Evolutionary conservation across 441 rosid genomes (phyloP), one percentile per base, ranked within the genome.

Genomic region (Populus hybrid): DNA sequence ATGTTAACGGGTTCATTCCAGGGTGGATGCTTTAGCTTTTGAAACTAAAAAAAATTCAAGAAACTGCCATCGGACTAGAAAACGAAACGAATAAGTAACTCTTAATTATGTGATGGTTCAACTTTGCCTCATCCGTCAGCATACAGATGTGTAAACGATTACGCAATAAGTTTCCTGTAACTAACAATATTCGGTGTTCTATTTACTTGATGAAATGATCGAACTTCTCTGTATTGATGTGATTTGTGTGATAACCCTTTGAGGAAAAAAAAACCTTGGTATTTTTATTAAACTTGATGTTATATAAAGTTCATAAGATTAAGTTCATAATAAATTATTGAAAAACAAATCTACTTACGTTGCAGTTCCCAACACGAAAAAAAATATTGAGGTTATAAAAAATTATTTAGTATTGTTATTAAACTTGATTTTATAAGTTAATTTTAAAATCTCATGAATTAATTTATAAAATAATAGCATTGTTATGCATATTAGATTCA

Each of bases 21-120:
- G 92, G 90, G 11, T 92, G 95, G 97, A 89, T 89, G 95, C 81
- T 84, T 77, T 90, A 86, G 86, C 69, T 72, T n/a, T 42, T 30
- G 21, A 67, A 78, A 18, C 26, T 23, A 8, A 0, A 9, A 34
- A 34, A 66, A 4, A 50, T 23, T 36, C 16, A 72, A 23, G 67
- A 67, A 71, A 20, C 11, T 9, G 12, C 3, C 20, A 18, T 54
- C 14, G 78, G 64, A 59, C 35, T 24, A 50, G 36, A 32, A 73
- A 73, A 7, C 36, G 57, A 67, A 57, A 23, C 16, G 46, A 67
- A 66, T 34, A 34, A 66, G 34, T 65, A 40, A 35, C 46, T 7
- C 34, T 6, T 7, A 26, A 46, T 20, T 61, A 61, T 73, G 7
- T 20, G 24, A 20, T 28, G 20, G 65, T 75, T 16, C 34, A 42